Evolutionary conservation across 805 yeast genomes (phyloP).

Genomic region (Wickerhamomyces chambardii): DNA sequence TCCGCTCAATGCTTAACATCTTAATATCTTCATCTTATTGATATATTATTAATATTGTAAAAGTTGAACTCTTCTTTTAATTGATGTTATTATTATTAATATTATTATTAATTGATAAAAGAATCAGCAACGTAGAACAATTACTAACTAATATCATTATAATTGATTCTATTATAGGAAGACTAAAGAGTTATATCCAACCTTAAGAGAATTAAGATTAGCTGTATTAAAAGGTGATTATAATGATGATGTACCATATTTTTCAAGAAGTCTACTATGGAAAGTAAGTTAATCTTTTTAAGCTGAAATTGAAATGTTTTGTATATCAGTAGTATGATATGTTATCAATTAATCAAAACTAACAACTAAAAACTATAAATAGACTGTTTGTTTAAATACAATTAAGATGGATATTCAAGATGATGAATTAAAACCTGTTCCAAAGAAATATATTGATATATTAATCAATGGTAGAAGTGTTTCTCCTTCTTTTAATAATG

Average conservation of each 20-base stretch:
- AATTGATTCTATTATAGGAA: constrained; percentile 4
- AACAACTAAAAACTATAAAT: background rate
- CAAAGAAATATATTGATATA: background rate
- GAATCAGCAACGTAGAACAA: too few relatives aligned
- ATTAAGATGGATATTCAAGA: constrained; percentile 9
- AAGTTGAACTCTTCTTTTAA: too few relatives aligned
- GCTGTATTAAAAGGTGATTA: constrained; percentile 16
- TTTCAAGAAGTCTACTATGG: constrained; percentile 15
- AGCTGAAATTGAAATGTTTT: background rate
- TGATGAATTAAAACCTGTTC: constrained; percentile 10
- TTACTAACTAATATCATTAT: background rate
- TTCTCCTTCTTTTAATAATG: too few relatives aligned
- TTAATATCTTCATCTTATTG: too few relatives aligned
- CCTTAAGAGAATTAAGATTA: constrained; percentile 8
- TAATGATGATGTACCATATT: constrained; percentile 6
- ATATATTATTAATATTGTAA: too few relatives aligned
- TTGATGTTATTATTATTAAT: too few relatives aligned
- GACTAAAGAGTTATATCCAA: constrained; percentile 10
- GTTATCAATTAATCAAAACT: background rate
- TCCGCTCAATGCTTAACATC: too few relatives aligned
- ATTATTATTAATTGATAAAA: too few relatives aligned
- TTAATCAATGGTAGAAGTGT: too few relatives aligned
- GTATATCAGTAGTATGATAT: too few relatives aligned
- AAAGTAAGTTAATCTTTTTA: constrained; percentile 1
- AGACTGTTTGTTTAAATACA: constrained; percentile 12